phyloP scores from a whole-genome alignment of 257 asterid species.

The Solanum sitiens region DNA sequence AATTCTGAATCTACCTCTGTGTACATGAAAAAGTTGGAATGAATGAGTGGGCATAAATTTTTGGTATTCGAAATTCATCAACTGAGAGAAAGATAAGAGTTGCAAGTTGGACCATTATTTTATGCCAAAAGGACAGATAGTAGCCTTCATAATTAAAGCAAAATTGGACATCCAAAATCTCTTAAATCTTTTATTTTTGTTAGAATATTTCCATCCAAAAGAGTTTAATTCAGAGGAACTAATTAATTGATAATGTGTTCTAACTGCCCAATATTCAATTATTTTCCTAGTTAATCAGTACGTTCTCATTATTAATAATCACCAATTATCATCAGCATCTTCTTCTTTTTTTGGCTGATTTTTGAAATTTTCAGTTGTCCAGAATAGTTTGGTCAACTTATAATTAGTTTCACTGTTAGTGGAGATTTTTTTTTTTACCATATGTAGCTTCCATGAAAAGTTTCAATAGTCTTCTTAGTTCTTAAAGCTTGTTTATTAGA shows the following conservation, averaged over 20 bases:
- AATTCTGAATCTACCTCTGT: background rate
- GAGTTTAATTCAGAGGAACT: background rate
- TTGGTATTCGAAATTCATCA: background rate
- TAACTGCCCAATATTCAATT: background rate
- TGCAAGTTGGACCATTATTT: background rate
- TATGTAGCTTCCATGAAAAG: background rate
- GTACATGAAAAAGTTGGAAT: rapidly evolving
- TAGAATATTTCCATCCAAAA: background rate
- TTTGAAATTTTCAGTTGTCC: background rate
- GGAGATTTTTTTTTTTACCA: background rate
- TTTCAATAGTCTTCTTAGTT: background rate
- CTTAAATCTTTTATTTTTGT: background rate
- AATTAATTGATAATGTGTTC: background rate
- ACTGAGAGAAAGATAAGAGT: background rate
- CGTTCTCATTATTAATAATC: background rate
- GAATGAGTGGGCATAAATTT: background rate
- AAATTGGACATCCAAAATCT: background rate
- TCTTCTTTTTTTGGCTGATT: background rate
- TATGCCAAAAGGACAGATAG: background rate
- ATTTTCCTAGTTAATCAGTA: background rate
- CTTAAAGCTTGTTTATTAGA: too few species aligned
- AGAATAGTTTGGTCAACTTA: background rate
- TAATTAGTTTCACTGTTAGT: background rate
- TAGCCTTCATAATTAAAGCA: background rate
- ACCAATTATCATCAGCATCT: background rate